Evolutionary conservation across 2,329 filamentous ascomycete genomes (phyloP).

Genomic region (Pyrenophora tritici-repentis): DNA sequence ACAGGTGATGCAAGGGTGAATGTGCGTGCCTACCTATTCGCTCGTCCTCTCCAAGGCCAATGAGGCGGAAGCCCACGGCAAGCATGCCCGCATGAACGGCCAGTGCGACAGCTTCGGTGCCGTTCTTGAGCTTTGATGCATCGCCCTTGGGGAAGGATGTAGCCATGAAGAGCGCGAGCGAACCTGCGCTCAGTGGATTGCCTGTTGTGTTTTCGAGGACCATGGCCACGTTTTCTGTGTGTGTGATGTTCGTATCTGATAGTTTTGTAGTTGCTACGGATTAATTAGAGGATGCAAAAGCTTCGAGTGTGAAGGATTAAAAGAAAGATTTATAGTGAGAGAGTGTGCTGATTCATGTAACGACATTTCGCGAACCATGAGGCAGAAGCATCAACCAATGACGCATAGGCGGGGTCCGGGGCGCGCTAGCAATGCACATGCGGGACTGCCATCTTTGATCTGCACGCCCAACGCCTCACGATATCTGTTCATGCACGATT

Average conservation of each 20-base stretch:
- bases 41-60: slow-evolving; percentile 85
- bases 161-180: slow-evolving; percentile 52
- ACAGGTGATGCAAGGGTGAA: slow-evolving; percentile 11
- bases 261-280: neutral
- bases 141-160: slow-evolving; percentile 49
- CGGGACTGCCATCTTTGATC: slow-evolving; percentile 9
- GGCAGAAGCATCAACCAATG: neutral
- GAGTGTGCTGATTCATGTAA: slow-evolving; percentile 7
- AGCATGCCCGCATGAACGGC: slow-evolving; percentile 83
- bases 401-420: slow-evolving; percentile 29
- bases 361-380: slow-evolving; percentile 2
- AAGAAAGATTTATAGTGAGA: neutral
- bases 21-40: slow-evolving; percentile 61
- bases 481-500: slow-evolving; percentile 14
- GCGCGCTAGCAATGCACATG: slow-evolving; percentile 21
- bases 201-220: slow-evolving; percentile 35
- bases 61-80: slow-evolving; percentile 76
- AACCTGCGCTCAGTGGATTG: slow-evolving; percentile 52
- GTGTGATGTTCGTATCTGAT: neutral
- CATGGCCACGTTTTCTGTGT: slow-evolving; percentile 24
- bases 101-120: slow-evolving; percentile 82
- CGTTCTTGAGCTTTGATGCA: slow-evolving; percentile 61
- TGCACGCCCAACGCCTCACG: slow-evolving; percentile 15
- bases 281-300: too few relatives aligned
- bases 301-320: too few relatives aligned